Base-by-base conservation (phyloP, 768 basidiomycete species). In the Leccinum rimulosum region DNA sequence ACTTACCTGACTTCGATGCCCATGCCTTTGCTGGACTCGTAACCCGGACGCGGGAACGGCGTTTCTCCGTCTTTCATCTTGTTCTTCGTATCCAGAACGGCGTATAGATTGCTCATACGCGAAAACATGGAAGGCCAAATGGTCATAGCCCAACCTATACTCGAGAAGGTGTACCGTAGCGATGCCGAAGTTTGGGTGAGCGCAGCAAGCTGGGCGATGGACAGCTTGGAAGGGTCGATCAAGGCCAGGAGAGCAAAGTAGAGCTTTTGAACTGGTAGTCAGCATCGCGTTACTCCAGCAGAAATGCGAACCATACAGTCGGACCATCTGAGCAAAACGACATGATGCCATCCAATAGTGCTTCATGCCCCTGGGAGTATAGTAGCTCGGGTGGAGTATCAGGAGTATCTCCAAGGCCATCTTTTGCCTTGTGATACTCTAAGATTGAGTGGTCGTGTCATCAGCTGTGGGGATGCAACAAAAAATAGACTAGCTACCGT, bases 131-230 rank as follows among this genome's bases (percentile, higher is more conserved):
- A 25, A 1, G 70, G 63, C 43, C 55, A 70, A 27, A 52, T 0
- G 22, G 22, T 25, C 3, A 63, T 19, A 8, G 40, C 31, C 19
- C 38, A 58, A 4, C 54, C 56, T 8, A 73, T 56, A 14, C 48
- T 35, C n/a, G 33, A 19, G 25, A 75, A 66, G 3, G 74, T 68
- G 35, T 52, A 54, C 4, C 64, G 64, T 45, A 75, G 53, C 7
- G 63, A 66, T 6, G 54, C 10, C 1, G 73, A 62, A 5, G 71
- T 64, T 51, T 73, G 68, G 51, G 68, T 60, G 0, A 75, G 62
- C 9, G 73, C 56, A 19, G 74, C 74, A 6, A 75, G 65, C 48
- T 70, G 69, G n/a, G 68, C 56, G 40, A 75, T 58, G 17, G 74
- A 70, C 17, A 73, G 38, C 10, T 58, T 65, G 7, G 66, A 62